Conservation (phyloP, 2,329 filamentous ascomycete species). For the Aspergillus neotritici region DNA sequence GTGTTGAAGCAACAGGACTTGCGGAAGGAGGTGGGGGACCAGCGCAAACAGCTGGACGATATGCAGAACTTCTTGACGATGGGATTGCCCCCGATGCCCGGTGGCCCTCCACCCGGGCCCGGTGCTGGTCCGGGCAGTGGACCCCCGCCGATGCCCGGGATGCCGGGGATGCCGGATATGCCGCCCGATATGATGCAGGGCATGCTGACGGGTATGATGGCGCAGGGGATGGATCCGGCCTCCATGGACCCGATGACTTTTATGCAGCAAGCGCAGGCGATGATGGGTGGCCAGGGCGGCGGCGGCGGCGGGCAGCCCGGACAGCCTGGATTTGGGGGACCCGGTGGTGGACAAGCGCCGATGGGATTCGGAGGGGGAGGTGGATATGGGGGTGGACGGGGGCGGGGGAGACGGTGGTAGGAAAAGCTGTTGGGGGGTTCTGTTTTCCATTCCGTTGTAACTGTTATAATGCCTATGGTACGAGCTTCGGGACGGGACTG, state of each 20-base stretch:
- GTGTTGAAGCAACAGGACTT: slow-evolving; percentile 80
- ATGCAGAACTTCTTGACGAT: slow-evolving; percentile 56
- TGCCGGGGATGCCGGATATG: slow-evolving; percentile 47
- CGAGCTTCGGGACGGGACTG: slow-evolving; percentile 6
- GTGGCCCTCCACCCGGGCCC: slow-evolving; percentile 24
- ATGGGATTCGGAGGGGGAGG: slow-evolving; percentile 41
- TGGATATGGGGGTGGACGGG: slow-evolving; percentile 35
- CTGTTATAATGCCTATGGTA: slow-evolving; percentile 9
- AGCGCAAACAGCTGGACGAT: slow-evolving; percentile 64
- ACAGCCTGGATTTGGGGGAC: slow-evolving; percentile 32
- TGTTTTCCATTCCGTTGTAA: slow-evolving; percentile 11
- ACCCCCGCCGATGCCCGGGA: slow-evolving; percentile 32
- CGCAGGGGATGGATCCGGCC: slow-evolving; percentile 49
- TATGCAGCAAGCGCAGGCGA: slow-evolving; percentile 49
- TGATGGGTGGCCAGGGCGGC: slow-evolving; percentile 41
- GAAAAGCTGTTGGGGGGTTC: slow-evolving; percentile 7
- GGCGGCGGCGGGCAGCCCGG: slow-evolving; percentile 31
- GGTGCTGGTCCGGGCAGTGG: slow-evolving; percentile 22
- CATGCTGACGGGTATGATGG: slow-evolving; percentile 52
- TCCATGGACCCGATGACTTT: slow-evolving; percentile 51
- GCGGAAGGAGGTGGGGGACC: slow-evolving; percentile 69
- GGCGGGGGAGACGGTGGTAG: slow-evolving; percentile 38
- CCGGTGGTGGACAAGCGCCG: slow-evolving; percentile 35
- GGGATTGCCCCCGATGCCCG: slow-evolving; percentile 45
- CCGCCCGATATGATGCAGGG: slow-evolving; percentile 54